phyloP scores from a whole-genome alignment of 2,329 filamentous ascomycete species.

The Colletotrichum agaves region DNA sequence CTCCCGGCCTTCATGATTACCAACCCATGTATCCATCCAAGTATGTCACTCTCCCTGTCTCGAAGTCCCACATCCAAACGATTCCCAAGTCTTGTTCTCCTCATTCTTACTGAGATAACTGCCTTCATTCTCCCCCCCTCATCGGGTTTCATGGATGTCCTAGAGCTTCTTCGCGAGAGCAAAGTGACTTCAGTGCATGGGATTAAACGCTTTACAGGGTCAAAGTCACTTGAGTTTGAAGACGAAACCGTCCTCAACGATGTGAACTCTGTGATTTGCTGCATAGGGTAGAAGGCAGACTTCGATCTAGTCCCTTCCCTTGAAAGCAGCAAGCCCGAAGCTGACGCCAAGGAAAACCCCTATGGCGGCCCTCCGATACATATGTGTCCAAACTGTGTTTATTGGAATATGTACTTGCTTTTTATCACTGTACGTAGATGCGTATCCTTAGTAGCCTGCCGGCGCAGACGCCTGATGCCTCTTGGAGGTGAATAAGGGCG shows the following conservation, averaged over 20 bases:
- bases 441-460: too few species aligned
- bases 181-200: constrained; percentile 44
- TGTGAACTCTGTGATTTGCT: constrained; percentile 44
- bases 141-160: constrained; percentile 41
- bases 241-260: constrained; percentile 43
- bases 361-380: constrained; percentile 45
- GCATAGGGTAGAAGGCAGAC: constrained; percentile 44
- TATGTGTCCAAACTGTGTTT: too few species aligned
- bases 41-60: background rate
- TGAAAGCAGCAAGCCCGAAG: constrained; percentile 39
- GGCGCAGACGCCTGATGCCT: too few species aligned
- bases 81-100: too few species aligned
- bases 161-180: constrained; percentile 43
- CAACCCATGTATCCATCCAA: too few species aligned
- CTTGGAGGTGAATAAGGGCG: too few species aligned
- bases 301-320: constrained; percentile 40
- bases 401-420: too few species aligned
- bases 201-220: constrained; percentile 41
- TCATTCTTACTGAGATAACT: too few species aligned
- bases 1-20: too few species aligned
- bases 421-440: too few species aligned
- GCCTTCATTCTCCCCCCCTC: too few species aligned
- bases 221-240: constrained; percentile 40
- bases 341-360: constrained; percentile 32
- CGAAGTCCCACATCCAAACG: too few species aligned